These are phyloP conservation scores for Diutina mesorugosa DNA, from an alignment of 1,139 yeast genomes.

Conservation along the genomic window DNA sequence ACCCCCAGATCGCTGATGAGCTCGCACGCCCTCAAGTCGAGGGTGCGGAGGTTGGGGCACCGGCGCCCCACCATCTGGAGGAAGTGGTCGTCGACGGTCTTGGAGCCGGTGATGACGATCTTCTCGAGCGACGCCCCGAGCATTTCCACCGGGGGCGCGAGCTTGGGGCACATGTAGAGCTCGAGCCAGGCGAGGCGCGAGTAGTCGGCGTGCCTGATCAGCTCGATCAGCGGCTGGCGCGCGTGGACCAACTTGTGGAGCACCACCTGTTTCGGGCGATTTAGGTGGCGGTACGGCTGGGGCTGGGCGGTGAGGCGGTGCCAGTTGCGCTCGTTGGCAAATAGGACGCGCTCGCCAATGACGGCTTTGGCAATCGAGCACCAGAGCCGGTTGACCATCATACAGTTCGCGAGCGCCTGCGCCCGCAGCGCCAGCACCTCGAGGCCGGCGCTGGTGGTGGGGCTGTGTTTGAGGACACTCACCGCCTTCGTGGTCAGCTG, in stretches of 20 bases:
- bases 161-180: conserved; percentile 69
- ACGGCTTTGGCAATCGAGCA: conserved; percentile 40
- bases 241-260: conserved; percentile 24
- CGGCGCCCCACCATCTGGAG: conserved; percentile 35
- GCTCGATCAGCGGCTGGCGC: conserved; percentile 16
- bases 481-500: conserved; percentile 23
- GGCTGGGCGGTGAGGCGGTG: conserved; percentile 20
- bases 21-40: conserved; percentile 84
- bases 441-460: neutral
- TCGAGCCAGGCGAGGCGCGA: conserved; percentile 54
- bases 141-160: conserved; percentile 45
- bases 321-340: conserved; percentile 37
- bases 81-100: conserved; percentile 46
- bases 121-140: conserved; percentile 31
- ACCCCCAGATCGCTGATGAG: conserved; percentile 65
- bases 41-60: conserved; percentile 47
- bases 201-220: conserved; percentile 16
- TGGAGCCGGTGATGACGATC: conserved; percentile 67
- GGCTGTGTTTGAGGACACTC: neutral
- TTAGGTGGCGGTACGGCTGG: conserved; percentile 6
- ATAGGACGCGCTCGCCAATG: conserved; percentile 41
- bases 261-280: conserved; percentile 19
- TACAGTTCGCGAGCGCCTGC: conserved; percentile 38
- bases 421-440: neutral
- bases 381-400: conserved; percentile 61